A percentile compares a stretch with the other conserved stretches of the same genome.
These are phyloP conservation scores for Aspergillus nanangensis DNA, from an alignment of 495 filamentous ascomycete genomes.

Conservation along the genomic window DNA sequence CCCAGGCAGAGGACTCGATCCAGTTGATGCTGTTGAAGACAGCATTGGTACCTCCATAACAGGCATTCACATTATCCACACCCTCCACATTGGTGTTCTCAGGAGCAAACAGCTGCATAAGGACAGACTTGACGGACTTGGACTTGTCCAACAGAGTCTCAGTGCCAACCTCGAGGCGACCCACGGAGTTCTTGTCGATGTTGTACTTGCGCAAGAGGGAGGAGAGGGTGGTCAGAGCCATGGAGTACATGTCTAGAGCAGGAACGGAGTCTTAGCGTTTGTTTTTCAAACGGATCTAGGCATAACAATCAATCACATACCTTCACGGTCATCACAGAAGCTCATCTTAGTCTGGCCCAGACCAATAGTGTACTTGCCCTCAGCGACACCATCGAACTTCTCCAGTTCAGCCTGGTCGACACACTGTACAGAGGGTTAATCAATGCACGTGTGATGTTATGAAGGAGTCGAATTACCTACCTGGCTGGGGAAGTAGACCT, in stretches of 20 bases:
- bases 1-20: slow-evolving; percentile 97
- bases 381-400: slow-evolving; percentile 93
- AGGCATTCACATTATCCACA: slow-evolving; percentile 94
- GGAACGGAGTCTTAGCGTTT: slow-evolving; percentile 2
- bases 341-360: slow-evolving; percentile 99
- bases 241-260: slow-evolving; percentile 88
- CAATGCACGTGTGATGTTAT: too few relatives aligned
- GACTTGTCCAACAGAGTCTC: slow-evolving; percentile 99
- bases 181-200: slow-evolving; percentile 84
- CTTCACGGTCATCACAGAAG: slow-evolving; percentile 99
- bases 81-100: slow-evolving; percentile 92
- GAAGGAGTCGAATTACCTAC: too few relatives aligned
- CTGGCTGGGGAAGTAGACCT: slow-evolving; percentile 97
- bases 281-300: background rate
- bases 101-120: slow-evolving; percentile 93
- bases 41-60: slow-evolving; percentile 97
- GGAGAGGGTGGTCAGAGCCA: slow-evolving; percentile 83
- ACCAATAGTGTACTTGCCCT: slow-evolving; percentile 98
- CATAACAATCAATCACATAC: slow-evolving; percentile 44
- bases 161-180: slow-evolving; percentile 94
- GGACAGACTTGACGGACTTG: slow-evolving; percentile 98
- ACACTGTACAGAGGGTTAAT: slow-evolving; percentile 54
- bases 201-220: slow-evolving; percentile 90
- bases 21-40: slow-evolving; percentile 97
- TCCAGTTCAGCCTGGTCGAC: slow-evolving; percentile 95